Evolutionary conservation across 139 green algal species (phyloP), one percentile per base, ranked within the genome.

Genomic region (Ulvella scutata): DNA sequence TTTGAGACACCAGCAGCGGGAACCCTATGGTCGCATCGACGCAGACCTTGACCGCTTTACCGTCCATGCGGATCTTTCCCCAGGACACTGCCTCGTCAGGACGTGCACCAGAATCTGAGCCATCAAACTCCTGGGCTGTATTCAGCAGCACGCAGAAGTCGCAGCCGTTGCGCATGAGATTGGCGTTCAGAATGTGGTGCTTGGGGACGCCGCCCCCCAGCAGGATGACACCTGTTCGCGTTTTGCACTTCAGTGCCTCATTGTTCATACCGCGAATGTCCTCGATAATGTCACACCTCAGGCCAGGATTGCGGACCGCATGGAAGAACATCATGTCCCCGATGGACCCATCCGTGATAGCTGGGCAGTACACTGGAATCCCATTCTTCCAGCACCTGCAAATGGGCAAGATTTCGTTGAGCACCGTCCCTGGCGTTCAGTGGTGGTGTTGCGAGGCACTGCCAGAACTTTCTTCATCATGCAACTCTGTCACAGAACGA

Each of bases 261-360:
- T 96, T 88, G 84, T 99, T 98, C 78, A 98, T 97, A 0, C 40
- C 33, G 3, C 92, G 82, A 59, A 96, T 90, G 82, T 79, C 84
- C 33, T 81, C 74, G 31, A 96, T 82, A 9, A 96, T 85, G 84
- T 96, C 90, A 7, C 91, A 77, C 2, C 85, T 28, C 3, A 96
- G 80, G 0, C 88, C 90, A 4, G 88, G 86, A 44, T 83, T 85
- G 72, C 93, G 92, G 82, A 92, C 96, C 1, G 88, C 90, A 81
- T 99, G 95, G 85, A 99, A 99, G 81, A 94, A 99, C 3, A 99
- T 82, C 95, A 99, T 99, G 88, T 99, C 95, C 1, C 92, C 87
- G 20, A 96, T 90, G 72, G 85, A 92, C 43, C 92, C 92, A 74
- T 98, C 93, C 4, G 95, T 99, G 43, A 99, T 82, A 4, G 89